Percentiles rank a stretch among this genome's conserved stretches.
phyloP scores from a whole-genome alignment of 306 rosid genomes.

The Pyrus bretschneideri region DNA sequence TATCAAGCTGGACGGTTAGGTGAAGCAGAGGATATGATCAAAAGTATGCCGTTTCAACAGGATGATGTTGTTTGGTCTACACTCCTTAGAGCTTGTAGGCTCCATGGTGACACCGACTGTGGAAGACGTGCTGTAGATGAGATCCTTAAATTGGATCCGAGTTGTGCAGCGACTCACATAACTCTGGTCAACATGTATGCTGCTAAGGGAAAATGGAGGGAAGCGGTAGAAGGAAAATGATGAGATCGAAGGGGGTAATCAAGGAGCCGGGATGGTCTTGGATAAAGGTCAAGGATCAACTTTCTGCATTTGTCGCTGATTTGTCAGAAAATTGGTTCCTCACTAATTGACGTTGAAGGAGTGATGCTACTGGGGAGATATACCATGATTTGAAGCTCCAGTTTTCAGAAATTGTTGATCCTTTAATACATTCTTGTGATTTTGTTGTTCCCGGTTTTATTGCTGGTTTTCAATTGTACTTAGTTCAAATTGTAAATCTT shows the following conservation, averaged over 20 bases:
- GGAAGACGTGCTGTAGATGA: conserved; percentile 59
- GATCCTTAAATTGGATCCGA: conserved; percentile 54
- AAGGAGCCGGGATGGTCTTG: conserved; percentile 91
- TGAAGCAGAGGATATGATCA: conserved; percentile 61
- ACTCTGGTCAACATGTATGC: conserved; percentile 64
- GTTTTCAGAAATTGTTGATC: too few relatives aligned
- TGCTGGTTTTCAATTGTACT: too few relatives aligned
- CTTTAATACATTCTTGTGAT: too few relatives aligned
- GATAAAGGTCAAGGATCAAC: conserved; percentile 46
- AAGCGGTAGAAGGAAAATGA: conserved; percentile 28
- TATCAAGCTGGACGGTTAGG: conserved; percentile 70
- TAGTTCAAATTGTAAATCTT: too few relatives aligned
- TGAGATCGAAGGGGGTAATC: conserved; percentile 65
- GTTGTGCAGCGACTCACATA: conserved; percentile 62
- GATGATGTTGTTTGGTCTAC: conserved; percentile 89
- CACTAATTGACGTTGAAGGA: too few relatives aligned
- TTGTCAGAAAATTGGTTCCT: too few relatives aligned
- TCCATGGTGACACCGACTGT: conserved; percentile 43
- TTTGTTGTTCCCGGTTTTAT: too few relatives aligned
- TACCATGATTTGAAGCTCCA: too few relatives aligned
- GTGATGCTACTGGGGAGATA: too few relatives aligned
- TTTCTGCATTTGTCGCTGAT: conserved; percentile 12
- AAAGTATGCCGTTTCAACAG: conserved; percentile 41
- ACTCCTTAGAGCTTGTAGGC: conserved; percentile 65
- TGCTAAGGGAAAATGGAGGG: conserved; percentile 5